Conservation (phyloP, 2,329 filamentous ascomycete genomes). For the Hymenoscyphus linearis region DNA sequence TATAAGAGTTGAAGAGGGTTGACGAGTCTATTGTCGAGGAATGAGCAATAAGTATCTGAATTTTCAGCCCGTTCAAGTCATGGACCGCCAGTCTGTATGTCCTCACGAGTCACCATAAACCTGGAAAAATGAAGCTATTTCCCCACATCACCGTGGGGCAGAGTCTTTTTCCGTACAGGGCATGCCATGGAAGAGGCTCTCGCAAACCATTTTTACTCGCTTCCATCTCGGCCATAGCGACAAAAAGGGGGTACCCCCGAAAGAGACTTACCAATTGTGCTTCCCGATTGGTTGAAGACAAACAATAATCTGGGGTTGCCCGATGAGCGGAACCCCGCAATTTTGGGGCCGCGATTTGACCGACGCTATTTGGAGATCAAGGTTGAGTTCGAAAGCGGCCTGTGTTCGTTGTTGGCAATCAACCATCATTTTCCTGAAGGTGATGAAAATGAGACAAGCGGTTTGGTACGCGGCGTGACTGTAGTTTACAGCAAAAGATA, state of each 20-base stretch:
- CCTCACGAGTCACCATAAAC: background rate
- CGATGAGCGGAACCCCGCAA: background rate
- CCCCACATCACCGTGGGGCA: background rate
- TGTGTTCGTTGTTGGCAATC: background rate
- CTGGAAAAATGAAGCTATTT: background rate
- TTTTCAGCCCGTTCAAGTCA: background rate
- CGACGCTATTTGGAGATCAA: no score
- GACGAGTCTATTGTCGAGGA: background rate
- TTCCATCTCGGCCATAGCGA: background rate
- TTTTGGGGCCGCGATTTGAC: background rate
- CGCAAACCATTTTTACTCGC: background rate
- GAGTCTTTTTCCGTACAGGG: background rate
- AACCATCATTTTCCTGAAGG: background rate
- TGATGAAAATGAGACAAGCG: background rate
- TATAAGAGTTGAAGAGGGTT: background rate
- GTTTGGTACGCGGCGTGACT: background rate
- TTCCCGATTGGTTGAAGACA: background rate
- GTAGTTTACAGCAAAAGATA: background rate
- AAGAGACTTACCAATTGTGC: background rate
- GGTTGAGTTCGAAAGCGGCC: background rate
- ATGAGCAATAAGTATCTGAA: constrained; percentile 1
- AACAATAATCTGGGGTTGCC: background rate
- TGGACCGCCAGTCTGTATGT: background rate
- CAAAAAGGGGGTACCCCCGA: background rate
- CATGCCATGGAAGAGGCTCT: background rate